Evolutionary conservation across 2,329 filamentous ascomycete species (phyloP), one percentile per base, ranked within the genome.

Genomic region (Diplodia intermedia): DNA sequence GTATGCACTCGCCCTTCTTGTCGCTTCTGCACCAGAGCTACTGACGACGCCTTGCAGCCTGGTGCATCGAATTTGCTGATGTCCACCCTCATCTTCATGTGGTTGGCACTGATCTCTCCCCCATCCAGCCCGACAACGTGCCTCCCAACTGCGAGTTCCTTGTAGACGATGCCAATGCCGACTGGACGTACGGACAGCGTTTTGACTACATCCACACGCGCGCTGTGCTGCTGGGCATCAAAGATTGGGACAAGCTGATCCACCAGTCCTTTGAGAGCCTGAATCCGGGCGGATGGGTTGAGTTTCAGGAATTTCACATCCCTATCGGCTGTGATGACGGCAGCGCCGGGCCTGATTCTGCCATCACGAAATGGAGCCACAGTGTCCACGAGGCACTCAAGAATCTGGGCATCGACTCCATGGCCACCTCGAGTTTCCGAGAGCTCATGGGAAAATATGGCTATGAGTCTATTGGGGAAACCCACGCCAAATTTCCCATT

Each of bases 151-250:
- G 72, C 69, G 47, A 49, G 11, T 76, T 76, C 67, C 68, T 73
- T n/a, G 71, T 76, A 66, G 72, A 73, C 36, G 71, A 76, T 65
- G 73, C 70, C 15, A 70, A 72, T 62, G 82, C 84, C 43, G 80
- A 84, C 11, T 90, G 88, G 88, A 75, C 80, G 43, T 86, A 84
- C 63, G 75, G 79, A 5, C 79, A 84, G 65, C 75, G 76, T 12
- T 88, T 86, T 72, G 86, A 89, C 74, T 83, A 85, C 71, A 84
- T 89, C 82, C 80, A 85, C 82, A 73, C 82, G 75, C 72, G 83
- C 72, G 70, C 83, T 80, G 79, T 86, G 79, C 71, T 81, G 71
- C 81, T 82, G 23, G 81, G 83, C 43, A 81, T 90, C 47, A 77
- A 80, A 7, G 80, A 89, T 72, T 86, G 86, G 72, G 75, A 77